Evolutionary conservation across 768 basidiomycete genomes (phyloP).

Genomic region (Lactarius hatsudake): DNA sequence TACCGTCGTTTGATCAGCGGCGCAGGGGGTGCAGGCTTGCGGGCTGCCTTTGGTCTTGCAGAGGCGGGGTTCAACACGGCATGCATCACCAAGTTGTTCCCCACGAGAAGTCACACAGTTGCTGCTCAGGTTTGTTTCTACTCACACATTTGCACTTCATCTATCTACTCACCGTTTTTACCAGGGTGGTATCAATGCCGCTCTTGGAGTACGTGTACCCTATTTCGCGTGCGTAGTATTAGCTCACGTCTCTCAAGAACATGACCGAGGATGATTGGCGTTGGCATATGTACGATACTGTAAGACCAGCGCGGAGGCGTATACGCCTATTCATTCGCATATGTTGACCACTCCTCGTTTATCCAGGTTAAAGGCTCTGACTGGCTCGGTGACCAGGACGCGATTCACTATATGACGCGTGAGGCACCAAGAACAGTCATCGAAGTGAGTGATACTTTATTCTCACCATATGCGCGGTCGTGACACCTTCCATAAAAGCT

Average conservation of each 20-base stretch:
- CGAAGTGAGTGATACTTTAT: slow-evolving; percentile 52
- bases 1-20: slow-evolving; percentile 52
- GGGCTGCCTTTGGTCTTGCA: slow-evolving; percentile 97
- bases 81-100: slow-evolving; percentile 98
- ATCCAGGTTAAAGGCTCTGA: slow-evolving; percentile 94
- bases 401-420: slow-evolving; percentile 99
- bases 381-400: slow-evolving; percentile 99
- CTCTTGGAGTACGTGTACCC: slow-evolving; percentile 71
- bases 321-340: not conserved
- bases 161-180: not conserved
- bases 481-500: slow-evolving; percentile 51
- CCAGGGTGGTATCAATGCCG: slow-evolving; percentile 97
- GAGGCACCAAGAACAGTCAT: slow-evolving; percentile 94
- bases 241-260: slow-evolving; percentile 50
- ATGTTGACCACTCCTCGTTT: not conserved
- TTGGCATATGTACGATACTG: slow-evolving; percentile 98
- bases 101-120: slow-evolving; percentile 97
- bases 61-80: slow-evolving; percentile 99
- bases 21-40: slow-evolving; percentile 96
- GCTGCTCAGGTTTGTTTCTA: slow-evolving; percentile 76
- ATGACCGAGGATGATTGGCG: slow-evolving; percentile 99
- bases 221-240: not conserved
- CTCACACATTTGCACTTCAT: not conserved
- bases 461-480: not conserved
- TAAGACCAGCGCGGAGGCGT: slow-evolving; percentile 37